phyloP scores from a whole-genome alignment of 306 rosid species.

The Cicer judaicum region DNA sequence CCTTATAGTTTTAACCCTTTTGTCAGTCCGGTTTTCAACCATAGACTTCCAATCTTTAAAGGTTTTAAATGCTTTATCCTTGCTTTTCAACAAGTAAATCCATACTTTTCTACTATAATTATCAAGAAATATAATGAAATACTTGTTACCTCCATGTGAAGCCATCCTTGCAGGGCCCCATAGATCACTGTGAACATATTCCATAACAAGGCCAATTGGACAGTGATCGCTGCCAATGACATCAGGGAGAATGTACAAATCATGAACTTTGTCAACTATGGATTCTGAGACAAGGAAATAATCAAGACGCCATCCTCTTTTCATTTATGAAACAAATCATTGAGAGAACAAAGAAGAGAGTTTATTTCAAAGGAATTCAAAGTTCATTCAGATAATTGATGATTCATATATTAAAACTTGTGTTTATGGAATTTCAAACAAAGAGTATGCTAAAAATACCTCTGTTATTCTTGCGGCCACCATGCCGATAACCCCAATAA shows the following conservation, averaged over 20 bases:
- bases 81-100: too few species aligned
- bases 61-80: too few species aligned
- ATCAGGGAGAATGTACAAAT: conserved; percentile 88
- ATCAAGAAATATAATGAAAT: too few species aligned
- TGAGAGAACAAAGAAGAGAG: conserved; percentile 11
- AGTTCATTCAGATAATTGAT: neutral
- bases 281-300: conserved; percentile 91
- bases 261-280: conserved; percentile 77
- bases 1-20: too few species aligned
- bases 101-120: too few species aligned
- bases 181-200: too few species aligned
- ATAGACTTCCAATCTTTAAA: too few species aligned
- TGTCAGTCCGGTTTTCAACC: too few species aligned
- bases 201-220: conserved; percentile 77
- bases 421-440: neutral
- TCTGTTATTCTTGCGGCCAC: conserved; percentile 77
- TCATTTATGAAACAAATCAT: conserved; percentile 39
- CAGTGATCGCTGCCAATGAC: conserved; percentile 91
- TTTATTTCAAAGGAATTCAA: conserved; percentile 1
- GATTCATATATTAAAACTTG: neutral
- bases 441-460: conserved; percentile 53
- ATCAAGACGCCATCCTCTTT: conserved; percentile 96
- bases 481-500: conserved; percentile 94
- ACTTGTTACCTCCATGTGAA: too few species aligned
- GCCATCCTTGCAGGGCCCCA: too few species aligned